Base-by-base conservation (phyloP, 2,329 filamentous ascomycete species). In the Polytolypa hystricis region DNA sequence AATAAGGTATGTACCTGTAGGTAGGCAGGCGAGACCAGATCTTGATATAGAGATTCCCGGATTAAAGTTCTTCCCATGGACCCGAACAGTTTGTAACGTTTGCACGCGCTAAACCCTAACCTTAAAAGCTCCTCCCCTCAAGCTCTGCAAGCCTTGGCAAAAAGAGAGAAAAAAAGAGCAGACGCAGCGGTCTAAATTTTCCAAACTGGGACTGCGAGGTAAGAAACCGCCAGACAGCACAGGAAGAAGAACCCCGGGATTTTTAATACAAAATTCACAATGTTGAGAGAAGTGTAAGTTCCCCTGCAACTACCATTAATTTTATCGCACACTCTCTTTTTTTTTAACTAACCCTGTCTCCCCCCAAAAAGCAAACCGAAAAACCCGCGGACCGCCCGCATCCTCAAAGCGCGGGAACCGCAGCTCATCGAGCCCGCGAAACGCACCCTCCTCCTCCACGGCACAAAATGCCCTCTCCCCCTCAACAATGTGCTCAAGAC, bases 361-460 rank as follows among this genome's bases (percentile, higher is more conserved):
- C 30, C 11, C 35, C n/a, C n/a, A n/a, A n/a, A n/a, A n/a, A 79
- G 74, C 45, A 79, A 79, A 66, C 74, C 80, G 41, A 78, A 79
- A 52, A 84, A 79, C 64, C 86, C 89, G 50, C 86, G 91, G 69
- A 91, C 86, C 40, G 94, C 94, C 72, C 81, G 91, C 51, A 87
- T 84, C 46, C 79, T 96, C 56, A 91, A 93, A 60, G 89, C 93
- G 65, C 83, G 84, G 54, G 87, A 84, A 54, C 84, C 91, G 40
- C 93, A 95, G 62, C 69, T 77, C 48, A 67, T 82, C 61, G 91
- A 98, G 66, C 91, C 93, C 62, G 77, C 86, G 43, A 95, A 94
- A 65, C 83, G 74, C 20, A 83, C 84, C 42, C 79, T 98, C 48
- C 83, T 98, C 60, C 77, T 98, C 45, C 81, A 85, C 45, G 89